Conservation (phyloP, 164 flowering plant genomes). For the Platanus orientalis region DNA sequence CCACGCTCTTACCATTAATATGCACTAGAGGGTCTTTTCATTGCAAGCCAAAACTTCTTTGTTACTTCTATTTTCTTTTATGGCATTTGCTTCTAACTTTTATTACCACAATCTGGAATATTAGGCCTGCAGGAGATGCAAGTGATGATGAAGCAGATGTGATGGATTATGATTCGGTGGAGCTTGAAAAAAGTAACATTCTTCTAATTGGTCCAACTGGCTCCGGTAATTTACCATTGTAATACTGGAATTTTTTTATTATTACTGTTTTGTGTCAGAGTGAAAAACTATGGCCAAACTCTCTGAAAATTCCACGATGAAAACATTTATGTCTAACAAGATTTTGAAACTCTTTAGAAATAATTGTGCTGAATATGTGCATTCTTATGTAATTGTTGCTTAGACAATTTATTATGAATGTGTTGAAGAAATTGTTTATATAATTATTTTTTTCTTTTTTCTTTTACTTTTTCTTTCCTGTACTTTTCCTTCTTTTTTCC, state of each 20-base stretch:
- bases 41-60: neutral
- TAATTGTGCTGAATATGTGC: too few relatives aligned
- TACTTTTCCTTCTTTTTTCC: neutral
- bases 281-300: too few relatives aligned
- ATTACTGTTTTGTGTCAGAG: too few relatives aligned
- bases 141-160: slow-evolving; percentile 27
- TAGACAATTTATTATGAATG: neutral
- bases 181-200: slow-evolving; percentile 94
- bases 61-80: neutral
- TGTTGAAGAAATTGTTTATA: too few relatives aligned
- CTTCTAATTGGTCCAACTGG: slow-evolving; percentile 98
- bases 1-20: neutral
- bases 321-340: too few relatives aligned
- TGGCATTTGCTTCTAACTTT: neutral
- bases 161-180: slow-evolving; percentile 63
- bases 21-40: neutral
- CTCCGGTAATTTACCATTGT: slow-evolving; percentile 59
- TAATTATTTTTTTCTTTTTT: too few relatives aligned
- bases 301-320: neutral
- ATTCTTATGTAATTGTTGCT: too few relatives aligned
- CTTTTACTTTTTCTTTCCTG: too few relatives aligned
- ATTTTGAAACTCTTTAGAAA: too few relatives aligned
- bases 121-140: slow-evolving; percentile 59
- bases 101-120: slow-evolving; percentile 16
- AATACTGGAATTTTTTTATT: slow-evolving; percentile 1